Base-by-base conservation (phyloP, 768 basidiomycete species). In the Lactifluus subvellereus region DNA sequence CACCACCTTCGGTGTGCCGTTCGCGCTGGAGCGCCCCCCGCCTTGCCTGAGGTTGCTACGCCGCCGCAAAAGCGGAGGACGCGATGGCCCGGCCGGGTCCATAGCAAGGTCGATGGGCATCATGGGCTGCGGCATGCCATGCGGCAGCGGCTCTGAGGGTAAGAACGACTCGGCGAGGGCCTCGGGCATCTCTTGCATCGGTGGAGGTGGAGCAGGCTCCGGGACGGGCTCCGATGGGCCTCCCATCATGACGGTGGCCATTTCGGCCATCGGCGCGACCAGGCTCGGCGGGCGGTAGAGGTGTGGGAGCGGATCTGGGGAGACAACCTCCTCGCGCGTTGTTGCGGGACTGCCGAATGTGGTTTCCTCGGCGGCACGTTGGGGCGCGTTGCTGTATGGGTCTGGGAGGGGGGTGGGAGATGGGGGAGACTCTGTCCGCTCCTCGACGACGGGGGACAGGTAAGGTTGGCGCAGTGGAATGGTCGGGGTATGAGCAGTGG, bases 11-110 rank as follows among this genome's bases (percentile, higher is more conserved):
- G 78, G 73, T 33, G 83, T 75, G 63, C 85, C 83, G 69, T 78
- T 75, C 54, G 75, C 76, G 62, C 74, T 77, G 67, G 79, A 80
- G 22, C 74, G 76, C 2, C 59, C 60, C 2, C 47, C 59, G 33
- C 42, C 60, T 50, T 84, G 81, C 72, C 82, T 87, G 66, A 89
- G 79, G 68, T 84, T 87, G 67, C 88, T 89, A 61, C 85, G 77
- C 64, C 82, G 75, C 59, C 79, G 82, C 42, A 77, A 74, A 11
- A 79, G 66, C 16, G 73, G 75, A 5, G 72, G 73, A 37, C 70
- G 74, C 33, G 72, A 65, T 6, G 50, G 61, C 3, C 58, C 62
- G 1, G 47, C 50, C 33, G 67, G 52, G 51, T 70, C 73, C 53
- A 74, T 45, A 37, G 20, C 22, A 2, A 42, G 51, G 22, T 52